Base-by-base conservation (phyloP, 2,329 filamentous ascomycete genomes). In the Sporothrix curviconia region DNA sequence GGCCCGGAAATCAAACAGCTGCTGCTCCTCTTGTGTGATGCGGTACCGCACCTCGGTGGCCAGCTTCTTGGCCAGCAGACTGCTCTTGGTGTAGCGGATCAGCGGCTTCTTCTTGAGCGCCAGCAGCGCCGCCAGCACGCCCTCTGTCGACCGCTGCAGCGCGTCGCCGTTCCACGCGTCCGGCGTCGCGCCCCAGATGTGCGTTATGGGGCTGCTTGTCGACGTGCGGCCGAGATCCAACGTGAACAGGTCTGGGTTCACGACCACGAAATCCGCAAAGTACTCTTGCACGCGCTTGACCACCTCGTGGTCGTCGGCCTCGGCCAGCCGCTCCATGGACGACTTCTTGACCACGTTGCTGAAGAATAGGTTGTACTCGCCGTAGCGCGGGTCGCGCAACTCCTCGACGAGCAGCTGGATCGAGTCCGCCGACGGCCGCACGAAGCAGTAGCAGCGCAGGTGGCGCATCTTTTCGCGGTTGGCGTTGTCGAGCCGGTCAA, bases 311-410 rank as follows among this genome's bases (percentile, higher is more conserved):
- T 96, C 92, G 69, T 99, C 94, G 25, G 94, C 92, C 76, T 99
- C 95, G 34, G 94, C 94, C 43, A 99, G 78, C 43, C 94, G 84
- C 71, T 99, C 94, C 24, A 99, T 78, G 0, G 92, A 89, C 2
- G 94, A 97, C 73, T 99, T 99, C 72, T 95, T 95, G 68, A 94
- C 86, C 59, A 99, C 88, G 70, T 99, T 99, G 77, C 91, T 97
- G 72, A 99, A 96, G 72, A 95, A 96, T 57, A 99, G 82, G 68
- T 95, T 85, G 73, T 99, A 99, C 75, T 99, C 94, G 63, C 94
- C 92, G 66, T 99, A 99, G 70, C 92, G 96, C 4, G 94, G 95
- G 51, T 97, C 92, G 60, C 94, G 83, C 57, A 99, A 80, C 75
- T 99, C 94, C 68, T 99, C 94, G 64, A 99, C 92, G 55, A 99